Base-by-base conservation (phyloP, 129 eudicot species). In the Saposhnikovia divaricata region DNA sequence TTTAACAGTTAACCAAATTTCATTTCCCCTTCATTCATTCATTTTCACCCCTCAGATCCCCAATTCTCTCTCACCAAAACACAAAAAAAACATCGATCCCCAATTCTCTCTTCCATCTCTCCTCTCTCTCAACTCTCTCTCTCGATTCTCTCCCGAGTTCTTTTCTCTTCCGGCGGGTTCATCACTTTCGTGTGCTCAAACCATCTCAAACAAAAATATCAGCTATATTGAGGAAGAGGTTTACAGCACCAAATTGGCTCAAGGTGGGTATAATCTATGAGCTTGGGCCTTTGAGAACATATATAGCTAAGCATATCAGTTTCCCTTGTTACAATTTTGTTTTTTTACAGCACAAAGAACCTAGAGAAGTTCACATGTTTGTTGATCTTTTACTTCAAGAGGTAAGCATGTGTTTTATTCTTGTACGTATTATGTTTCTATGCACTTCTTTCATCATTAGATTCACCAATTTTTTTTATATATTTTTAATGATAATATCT, bases 331-430 rank as follows among this genome's bases (percentile, higher is more conserved):
- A 81, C 27, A 18, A 40, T 55, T 9, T 66, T 69, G 31, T 38
- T 31, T 45, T 81, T 77, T 50, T 40, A 18, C 86, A 96, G 99
- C 98, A 96, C 86, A 96, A 96, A 83, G 99, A 92, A 86, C 99
- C 99, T 43, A 85, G 99, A 88, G 99, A 96, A 88, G 99, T 96
- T 77, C 99, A 96, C 82, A 96, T 92, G 98, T 92, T 92, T 77
- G 99, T 92, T 82, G 98, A 92, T 88, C 81, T 96, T 80, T 89
- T 96, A 85, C 91, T 92, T 84, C 98, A 92, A 79, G 95, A 96
- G 99, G 99, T 89, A 39, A 46, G 76, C 37, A 23, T 50, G 2
- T 21, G 44, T 39, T 21, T 61, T 45, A 45, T 50, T 40, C 47
- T 27, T 10, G 27, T 66, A 27, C 82, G 5, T 63, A 25, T 68